Evolutionary conservation across 805 yeast species (phyloP).

Genomic region (Wickerhamiella bombiphila): DNA sequence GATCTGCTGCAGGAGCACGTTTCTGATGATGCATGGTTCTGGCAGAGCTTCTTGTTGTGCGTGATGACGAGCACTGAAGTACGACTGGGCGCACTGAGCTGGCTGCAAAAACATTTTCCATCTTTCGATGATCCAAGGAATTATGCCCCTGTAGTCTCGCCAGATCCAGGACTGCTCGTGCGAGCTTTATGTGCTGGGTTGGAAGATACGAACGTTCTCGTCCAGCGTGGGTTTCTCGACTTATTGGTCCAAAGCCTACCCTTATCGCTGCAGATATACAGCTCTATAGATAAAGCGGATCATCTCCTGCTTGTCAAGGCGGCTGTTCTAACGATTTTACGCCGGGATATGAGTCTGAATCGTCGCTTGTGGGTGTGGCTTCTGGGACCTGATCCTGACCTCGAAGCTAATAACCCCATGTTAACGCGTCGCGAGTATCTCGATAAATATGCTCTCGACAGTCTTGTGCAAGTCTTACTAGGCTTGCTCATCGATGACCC

Average conservation of each 20-base stretch:
- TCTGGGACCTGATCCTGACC: constrained; percentile 54
- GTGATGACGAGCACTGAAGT: constrained; percentile 68
- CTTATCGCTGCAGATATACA: constrained; percentile 41
- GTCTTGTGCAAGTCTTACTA: constrained; percentile 40
- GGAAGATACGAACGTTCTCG: constrained; percentile 49
- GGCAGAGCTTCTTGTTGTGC: constrained; percentile 69
- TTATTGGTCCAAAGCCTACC: constrained; percentile 54
- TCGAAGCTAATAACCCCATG: constrained; percentile 5
- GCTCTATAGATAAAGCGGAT: constrained; percentile 35
- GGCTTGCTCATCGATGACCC: constrained; percentile 23
- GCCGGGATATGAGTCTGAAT: constrained; percentile 86
- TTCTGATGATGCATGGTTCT: constrained; percentile 58
- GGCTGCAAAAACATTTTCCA: constrained; percentile 32
- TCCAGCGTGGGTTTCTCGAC: constrained; percentile 82
- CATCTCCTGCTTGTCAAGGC: constrained; percentile 46
- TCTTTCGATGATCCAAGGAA: background rate
- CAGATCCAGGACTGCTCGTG: constrained; percentile 66
- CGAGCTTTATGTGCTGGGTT: constrained; percentile 63
- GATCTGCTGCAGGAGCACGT: constrained; percentile 44
- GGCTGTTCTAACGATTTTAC: constrained; percentile 45
- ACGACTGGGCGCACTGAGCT: constrained; percentile 69
- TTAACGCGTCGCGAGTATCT: constrained; percentile 42
- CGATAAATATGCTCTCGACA: constrained; percentile 36
- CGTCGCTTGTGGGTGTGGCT: constrained; percentile 91
- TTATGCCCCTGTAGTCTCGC: constrained; percentile 38